Evolutionary conservation across 2,329 filamentous ascomycete genomes (phyloP).

Genomic region (Trichoderma sp.): DNA sequence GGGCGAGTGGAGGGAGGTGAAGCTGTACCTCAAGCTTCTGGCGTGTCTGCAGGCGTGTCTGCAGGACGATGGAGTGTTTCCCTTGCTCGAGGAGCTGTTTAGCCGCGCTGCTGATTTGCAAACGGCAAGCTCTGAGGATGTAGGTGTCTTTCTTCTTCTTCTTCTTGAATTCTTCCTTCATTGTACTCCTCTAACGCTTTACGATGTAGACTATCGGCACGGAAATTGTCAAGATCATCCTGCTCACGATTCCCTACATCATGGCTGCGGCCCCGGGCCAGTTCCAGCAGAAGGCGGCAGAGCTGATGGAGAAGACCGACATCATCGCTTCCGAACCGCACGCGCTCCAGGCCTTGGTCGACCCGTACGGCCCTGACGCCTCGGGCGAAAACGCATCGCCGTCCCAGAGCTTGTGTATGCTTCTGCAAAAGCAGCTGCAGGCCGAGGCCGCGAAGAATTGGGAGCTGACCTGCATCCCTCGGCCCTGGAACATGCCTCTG

Average conservation of each 20-base stretch:
- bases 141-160: slow-evolving; percentile 50
- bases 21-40: slow-evolving; percentile 85
- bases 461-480: slow-evolving; percentile 70
- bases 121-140: slow-evolving; percentile 89
- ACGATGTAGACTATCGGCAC: slow-evolving; percentile 63
- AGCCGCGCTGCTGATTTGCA: slow-evolving; percentile 88
- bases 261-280: slow-evolving; percentile 72
- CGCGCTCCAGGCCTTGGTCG: slow-evolving; percentile 79
- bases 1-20: slow-evolving; percentile 88
- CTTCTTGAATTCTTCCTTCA: background rate
- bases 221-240: slow-evolving; percentile 94
- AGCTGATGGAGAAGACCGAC: slow-evolving; percentile 89
- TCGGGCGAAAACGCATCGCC: slow-evolving; percentile 65
- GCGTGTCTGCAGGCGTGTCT: slow-evolving; percentile 81
- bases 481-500: slow-evolving; percentile 66
- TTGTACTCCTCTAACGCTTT: slow-evolving; percentile 18
- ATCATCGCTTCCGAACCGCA: slow-evolving; percentile 91
- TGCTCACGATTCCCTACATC: slow-evolving; percentile 89
- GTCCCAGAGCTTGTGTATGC: slow-evolving; percentile 69
- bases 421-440: slow-evolving; percentile 86
- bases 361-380: slow-evolving; percentile 73
- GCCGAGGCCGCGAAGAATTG: slow-evolving; percentile 73
- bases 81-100: slow-evolving; percentile 87
- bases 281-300: slow-evolving; percentile 71
- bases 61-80: slow-evolving; percentile 82